Evolutionary conservation across 306 rosid genomes (phyloP).

Genomic region (Rubus idaeus): DNA sequence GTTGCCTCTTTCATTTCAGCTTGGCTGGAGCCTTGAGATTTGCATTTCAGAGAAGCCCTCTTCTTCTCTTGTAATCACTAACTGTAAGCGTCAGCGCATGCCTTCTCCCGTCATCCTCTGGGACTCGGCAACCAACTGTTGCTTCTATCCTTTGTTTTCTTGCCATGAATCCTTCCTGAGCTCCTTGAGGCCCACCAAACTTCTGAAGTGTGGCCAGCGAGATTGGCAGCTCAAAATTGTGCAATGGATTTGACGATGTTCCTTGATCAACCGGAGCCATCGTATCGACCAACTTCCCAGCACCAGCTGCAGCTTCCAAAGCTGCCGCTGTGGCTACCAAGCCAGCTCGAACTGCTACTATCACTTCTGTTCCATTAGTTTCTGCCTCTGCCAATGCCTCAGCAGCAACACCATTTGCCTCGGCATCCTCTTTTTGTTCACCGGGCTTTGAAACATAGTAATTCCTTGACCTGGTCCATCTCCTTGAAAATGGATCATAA

Average conservation of each 20-base stretch:
- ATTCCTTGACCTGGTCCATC: conserved; percentile 97
- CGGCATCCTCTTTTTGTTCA: conserved; percentile 41
- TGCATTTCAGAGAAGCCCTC: conserved; percentile 72
- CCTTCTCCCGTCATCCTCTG: conserved; percentile 68
- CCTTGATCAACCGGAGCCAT: conserved; percentile 88
- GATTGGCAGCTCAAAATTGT: conserved; percentile 86
- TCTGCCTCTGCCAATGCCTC: conserved; percentile 29
- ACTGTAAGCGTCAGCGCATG: conserved; percentile 70
- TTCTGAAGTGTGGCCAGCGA: conserved; percentile 72
- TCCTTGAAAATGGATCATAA: conserved; percentile 97
- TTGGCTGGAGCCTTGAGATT: background rate
- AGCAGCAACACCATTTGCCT: conserved; percentile 33
- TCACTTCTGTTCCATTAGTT: conserved; percentile 30
- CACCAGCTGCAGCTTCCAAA: conserved; percentile 85
- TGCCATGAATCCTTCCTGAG: conserved; percentile 69
- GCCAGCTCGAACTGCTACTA: conserved; percentile 44
- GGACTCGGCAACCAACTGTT: conserved; percentile 66
- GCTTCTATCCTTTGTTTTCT: conserved; percentile 77
- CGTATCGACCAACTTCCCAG: conserved; percentile 91
- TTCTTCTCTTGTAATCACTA: conserved; percentile 85
- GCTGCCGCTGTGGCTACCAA: conserved; percentile 79
- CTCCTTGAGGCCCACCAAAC: conserved; percentile 83
- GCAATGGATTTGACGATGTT: conserved; percentile 65
- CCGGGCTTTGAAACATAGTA: conserved; percentile 67
- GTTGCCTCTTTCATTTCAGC: conserved; percentile 3